Base-by-base conservation (phyloP, 164 flowering plant species). In the Houttuynia cordata region DNA sequence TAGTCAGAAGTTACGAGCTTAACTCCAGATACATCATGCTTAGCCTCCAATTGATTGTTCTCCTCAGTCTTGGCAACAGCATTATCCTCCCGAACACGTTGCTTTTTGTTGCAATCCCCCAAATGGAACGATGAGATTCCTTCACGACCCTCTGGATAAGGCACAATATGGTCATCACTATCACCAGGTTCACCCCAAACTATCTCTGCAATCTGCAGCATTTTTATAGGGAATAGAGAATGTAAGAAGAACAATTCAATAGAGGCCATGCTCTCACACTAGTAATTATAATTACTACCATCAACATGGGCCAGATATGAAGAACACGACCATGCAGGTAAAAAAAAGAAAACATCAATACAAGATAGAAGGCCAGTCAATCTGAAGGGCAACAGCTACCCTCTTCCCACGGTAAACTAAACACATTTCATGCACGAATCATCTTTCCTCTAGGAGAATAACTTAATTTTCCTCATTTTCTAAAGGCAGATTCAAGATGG, bases 161-260 rank as follows among this genome's bases (percentile, higher is more conserved):
- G 93, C 54, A 91, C 97, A 70, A 86, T 83, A 78, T 83, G 91
- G 69, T 87, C 92, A 62, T 76, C 91, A 73, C 66, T 75, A 53
- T 61, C 83, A 64, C 70, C 69, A 68, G 83, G 68, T 51, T 79
- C 88, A 73, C 80, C 91, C 93, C 96, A 84, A 22, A 74, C 68
- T 60, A 76, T 78, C 68, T 78, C 91, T 71, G 76, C 84, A 56
- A 87, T 74, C 95, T 90, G 91, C 17, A 12, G 8, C 12, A 17
- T 45, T 45, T 45, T 45, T 8, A 50, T 69, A 74, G 51, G 17
- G 23, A 47, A 47, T 41, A 47, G 39, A 30, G 41, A 58, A 39
- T 50, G 37, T 30, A 2, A 30, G 37, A 25, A 18, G 18, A 39
- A 23, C 40, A 19, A 10, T 30, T 30, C 37, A 30, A 30, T 30